Evolutionary conservation across 805 yeast species (phyloP).

Genomic region (Kazachstania africana): DNA sequence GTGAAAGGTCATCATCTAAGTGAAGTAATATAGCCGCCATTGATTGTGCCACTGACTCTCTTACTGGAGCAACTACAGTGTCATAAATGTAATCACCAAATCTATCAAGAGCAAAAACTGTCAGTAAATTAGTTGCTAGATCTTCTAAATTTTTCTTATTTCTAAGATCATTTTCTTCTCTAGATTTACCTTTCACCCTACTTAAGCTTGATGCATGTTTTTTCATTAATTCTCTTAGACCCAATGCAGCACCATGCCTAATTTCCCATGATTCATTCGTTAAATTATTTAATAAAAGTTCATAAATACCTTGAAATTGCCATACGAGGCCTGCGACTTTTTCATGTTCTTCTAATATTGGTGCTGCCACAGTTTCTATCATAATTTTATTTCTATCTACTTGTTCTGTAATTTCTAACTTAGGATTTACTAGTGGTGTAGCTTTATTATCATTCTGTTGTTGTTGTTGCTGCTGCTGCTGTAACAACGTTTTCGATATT

Average conservation of each 20-base stretch:
- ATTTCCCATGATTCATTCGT: slow-evolving; percentile 87
- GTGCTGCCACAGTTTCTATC: slow-evolving; percentile 66
- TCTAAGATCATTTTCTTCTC: slow-evolving; percentile 48
- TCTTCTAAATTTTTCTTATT: slow-evolving; percentile 74
- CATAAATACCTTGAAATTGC: slow-evolving; percentile 93
- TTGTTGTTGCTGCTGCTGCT: slow-evolving; percentile 13
- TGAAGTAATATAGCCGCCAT: slow-evolving; percentile 81
- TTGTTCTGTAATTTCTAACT: slow-evolving; percentile 61
- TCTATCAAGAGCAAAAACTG: slow-evolving; percentile 82
- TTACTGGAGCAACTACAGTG: slow-evolving; percentile 94
- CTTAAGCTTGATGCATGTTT: slow-evolving; percentile 84
- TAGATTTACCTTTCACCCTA: slow-evolving; percentile 52
- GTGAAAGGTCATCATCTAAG: slow-evolving; percentile 41
- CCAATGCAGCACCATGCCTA: slow-evolving; percentile 92
- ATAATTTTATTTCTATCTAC: slow-evolving; percentile 73
- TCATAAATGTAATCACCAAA: slow-evolving; percentile 97
- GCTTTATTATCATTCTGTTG: slow-evolving; percentile 1
- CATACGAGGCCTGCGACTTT: slow-evolving; percentile 68
- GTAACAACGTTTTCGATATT: slow-evolving; percentile 34
- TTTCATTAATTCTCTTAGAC: slow-evolving; percentile 62
- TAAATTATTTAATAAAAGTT: slow-evolving; percentile 62
- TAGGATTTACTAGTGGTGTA: slow-evolving; percentile 26
- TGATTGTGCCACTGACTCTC: slow-evolving; percentile 94
- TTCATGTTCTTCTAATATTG: slow-evolving; percentile 58
- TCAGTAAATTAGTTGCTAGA: slow-evolving; percentile 70